phyloP scores from a whole-genome alignment of 2,329 filamentous ascomycete genomes.

The Xylaria sp. region DNA sequence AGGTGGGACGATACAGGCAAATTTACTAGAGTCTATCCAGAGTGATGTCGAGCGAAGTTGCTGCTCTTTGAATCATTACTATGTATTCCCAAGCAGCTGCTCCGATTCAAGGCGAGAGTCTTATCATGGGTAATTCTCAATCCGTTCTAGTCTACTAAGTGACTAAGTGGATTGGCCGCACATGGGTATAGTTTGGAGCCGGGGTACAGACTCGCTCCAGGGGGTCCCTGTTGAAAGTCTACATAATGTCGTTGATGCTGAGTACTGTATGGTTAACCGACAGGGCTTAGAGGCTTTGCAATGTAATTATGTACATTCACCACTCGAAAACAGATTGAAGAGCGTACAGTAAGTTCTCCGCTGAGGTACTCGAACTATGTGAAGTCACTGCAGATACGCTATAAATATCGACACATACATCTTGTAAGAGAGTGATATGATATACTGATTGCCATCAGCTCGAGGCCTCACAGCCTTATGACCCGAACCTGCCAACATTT shows the following conservation, averaged over 20 bases:
- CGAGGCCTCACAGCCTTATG: conserved; percentile 24
- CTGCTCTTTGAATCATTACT: conserved; percentile 23
- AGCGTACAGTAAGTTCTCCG: conserved; percentile 17
- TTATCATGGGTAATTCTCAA: conserved; percentile 38
- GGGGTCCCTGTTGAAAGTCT: conserved; percentile 37
- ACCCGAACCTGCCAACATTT: conserved; percentile 11
- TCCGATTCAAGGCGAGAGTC: conserved; percentile 35
- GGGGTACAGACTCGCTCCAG: conserved; percentile 41
- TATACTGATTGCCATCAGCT: conserved; percentile 9
- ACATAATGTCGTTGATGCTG: conserved; percentile 34
- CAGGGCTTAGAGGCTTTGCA: conserved; percentile 42
- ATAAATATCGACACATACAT: conserved; percentile 3
- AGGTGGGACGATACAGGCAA: neutral
- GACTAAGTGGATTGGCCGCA: conserved; percentile 35
- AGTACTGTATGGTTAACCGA: conserved; percentile 26
- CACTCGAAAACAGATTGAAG: conserved; percentile 28
- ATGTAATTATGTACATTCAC: too few relatives aligned
- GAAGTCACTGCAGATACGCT: neutral
- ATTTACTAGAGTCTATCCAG: conserved; percentile 1
- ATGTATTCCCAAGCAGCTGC: conserved; percentile 12
- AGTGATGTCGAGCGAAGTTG: conserved; percentile 30
- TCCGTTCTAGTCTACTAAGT: conserved; percentile 34
- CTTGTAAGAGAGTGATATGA: conserved; percentile 1
- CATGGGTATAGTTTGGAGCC: conserved; percentile 40
- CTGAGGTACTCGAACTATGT: neutral